Conservation (phyloP, 2,329 filamentous ascomycete genomes). For the Cladosporium oxysporum region DNA sequence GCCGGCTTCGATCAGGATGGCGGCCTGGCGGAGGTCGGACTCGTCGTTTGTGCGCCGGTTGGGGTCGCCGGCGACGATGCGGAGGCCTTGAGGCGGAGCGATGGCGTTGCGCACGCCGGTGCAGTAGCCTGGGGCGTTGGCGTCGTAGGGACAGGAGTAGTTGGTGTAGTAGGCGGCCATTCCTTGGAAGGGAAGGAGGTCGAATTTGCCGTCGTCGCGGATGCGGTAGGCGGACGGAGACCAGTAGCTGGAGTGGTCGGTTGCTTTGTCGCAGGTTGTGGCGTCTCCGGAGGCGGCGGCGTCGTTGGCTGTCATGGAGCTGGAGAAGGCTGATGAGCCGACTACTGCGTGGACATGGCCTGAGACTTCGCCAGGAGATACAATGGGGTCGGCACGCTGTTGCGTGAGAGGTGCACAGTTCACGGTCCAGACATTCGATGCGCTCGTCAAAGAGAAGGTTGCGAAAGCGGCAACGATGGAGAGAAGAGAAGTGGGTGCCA, state of each 20-base stretch:
- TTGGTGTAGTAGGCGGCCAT: conserved; percentile 65
- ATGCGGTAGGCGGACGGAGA: conserved; percentile 69
- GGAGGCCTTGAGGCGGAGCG: conserved; percentile 70
- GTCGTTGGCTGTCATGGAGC: conserved; percentile 9
- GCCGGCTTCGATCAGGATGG: conserved; percentile 13
- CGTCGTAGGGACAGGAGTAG: conserved; percentile 19
- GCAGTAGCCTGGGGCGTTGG: conserved; percentile 15
- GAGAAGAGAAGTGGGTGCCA: not conserved
- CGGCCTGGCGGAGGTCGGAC: conserved; percentile 14
- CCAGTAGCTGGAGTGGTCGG: conserved; percentile 65
- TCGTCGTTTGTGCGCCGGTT: conserved; percentile 29
- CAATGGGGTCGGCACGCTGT: conserved; percentile 66
- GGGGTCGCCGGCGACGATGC: conserved; percentile 68
- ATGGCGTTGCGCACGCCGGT: conserved; percentile 7
- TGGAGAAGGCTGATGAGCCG: conserved; percentile 54
- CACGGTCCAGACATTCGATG: conserved; percentile 20
- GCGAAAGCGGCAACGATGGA: not conserved
- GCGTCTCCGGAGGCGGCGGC: not conserved
- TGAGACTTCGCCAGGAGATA: conserved; percentile 61
- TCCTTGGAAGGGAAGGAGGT: conserved; percentile 46
- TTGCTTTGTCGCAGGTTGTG: conserved; percentile 19
- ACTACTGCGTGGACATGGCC: conserved; percentile 69
- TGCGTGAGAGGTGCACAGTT: conserved; percentile 16
- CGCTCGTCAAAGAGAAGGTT: not conserved
- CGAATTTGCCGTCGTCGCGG: conserved; percentile 53